These are phyloP conservation scores for Suhomyces atakaporum DNA, from an alignment of 1,139 yeast genomes.

Conservation along the genomic window DNA sequence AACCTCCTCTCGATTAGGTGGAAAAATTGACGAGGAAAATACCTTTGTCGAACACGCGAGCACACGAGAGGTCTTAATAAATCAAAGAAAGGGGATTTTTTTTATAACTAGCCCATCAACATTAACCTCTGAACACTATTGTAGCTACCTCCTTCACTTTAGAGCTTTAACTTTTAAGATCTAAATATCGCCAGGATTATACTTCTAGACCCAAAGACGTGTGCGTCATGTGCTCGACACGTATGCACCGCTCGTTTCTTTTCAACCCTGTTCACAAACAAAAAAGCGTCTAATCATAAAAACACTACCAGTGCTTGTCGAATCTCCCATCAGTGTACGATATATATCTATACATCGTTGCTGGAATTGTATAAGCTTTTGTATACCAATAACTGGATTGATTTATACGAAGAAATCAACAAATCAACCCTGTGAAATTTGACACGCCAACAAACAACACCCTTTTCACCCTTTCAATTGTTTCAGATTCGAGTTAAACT, in stretches of 20 bases:
- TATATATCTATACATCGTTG: background rate
- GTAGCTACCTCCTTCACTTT: background rate
- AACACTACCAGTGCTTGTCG: constrained; percentile 5
- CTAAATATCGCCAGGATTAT: background rate
- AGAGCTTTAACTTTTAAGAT: too few relatives aligned
- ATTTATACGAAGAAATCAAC: background rate
- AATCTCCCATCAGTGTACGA: background rate
- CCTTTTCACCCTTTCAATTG: constrained; percentile 5
- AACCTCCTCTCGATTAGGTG: constrained; percentile 1
- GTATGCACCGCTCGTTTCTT: constrained; percentile 11
- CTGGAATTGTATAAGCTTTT: background rate
- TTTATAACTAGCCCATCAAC: too few relatives aligned
- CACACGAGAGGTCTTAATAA: too few relatives aligned
- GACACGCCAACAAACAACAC: constrained; percentile 4
- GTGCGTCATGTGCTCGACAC: constrained; percentile 13
- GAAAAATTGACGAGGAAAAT: constrained; percentile 1
- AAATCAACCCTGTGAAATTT: constrained; percentile 2
- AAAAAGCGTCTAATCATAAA: constrained; percentile 11
- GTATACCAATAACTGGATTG: background rate
- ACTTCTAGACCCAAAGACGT: constrained; percentile 4
- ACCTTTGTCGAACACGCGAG: background rate
- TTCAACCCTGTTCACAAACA: constrained; percentile 12
- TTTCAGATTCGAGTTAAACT: constrained; percentile 6
- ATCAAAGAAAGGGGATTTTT: too few relatives aligned
- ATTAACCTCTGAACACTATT: too few relatives aligned